Conservation (phyloP, 78 protist genomes). For the Andalucia godoyi region DNA sequence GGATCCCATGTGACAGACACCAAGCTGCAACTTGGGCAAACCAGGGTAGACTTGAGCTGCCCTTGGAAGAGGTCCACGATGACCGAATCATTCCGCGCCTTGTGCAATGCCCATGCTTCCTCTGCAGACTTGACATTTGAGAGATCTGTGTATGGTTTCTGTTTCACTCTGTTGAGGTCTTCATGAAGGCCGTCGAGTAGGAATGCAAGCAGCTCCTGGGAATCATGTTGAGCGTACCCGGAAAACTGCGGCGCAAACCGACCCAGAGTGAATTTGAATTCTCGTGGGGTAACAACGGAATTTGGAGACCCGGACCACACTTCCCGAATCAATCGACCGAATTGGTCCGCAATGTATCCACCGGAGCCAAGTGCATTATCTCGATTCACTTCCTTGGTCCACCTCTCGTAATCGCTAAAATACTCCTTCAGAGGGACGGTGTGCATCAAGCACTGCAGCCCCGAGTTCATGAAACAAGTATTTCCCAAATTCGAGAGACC, state of each 20-base stretch:
- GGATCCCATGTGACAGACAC: constrained; percentile 53
- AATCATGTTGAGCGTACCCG: constrained; percentile 76
- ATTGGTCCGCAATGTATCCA: constrained; percentile 61
- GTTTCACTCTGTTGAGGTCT: constrained; percentile 57
- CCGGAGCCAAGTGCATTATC: constrained; percentile 49
- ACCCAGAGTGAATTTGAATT: constrained; percentile 37
- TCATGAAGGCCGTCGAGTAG: constrained; percentile 81
- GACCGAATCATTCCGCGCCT: constrained; percentile 54
- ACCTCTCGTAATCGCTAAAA: constrained; percentile 30
- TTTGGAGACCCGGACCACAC: constrained; percentile 52
- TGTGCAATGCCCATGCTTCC: constrained; percentile 57
- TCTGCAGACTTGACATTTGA: constrained; percentile 49
- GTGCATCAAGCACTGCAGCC: constrained; percentile 78
- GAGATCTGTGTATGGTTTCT: background rate
- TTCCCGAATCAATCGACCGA: constrained; percentile 43
- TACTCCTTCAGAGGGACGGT: constrained; percentile 38
- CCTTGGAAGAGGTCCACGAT: constrained; percentile 77
- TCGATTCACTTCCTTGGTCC: constrained; percentile 41
- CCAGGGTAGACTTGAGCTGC: constrained; percentile 40
- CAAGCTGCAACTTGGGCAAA: constrained; percentile 39
- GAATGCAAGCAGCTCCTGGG: constrained; percentile 61
- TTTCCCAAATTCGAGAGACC: constrained; percentile 83
- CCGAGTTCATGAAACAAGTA: constrained; percentile 87
- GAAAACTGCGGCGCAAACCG: constrained; percentile 56
- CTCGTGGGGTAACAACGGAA: constrained; percentile 37